Percentiles rank a stretch among this genome's conserved stretches.
These are phyloP conservation scores for Camellia sinensis DNA, from an alignment of 148 eudicot genomes.

Conservation along the genomic window DNA sequence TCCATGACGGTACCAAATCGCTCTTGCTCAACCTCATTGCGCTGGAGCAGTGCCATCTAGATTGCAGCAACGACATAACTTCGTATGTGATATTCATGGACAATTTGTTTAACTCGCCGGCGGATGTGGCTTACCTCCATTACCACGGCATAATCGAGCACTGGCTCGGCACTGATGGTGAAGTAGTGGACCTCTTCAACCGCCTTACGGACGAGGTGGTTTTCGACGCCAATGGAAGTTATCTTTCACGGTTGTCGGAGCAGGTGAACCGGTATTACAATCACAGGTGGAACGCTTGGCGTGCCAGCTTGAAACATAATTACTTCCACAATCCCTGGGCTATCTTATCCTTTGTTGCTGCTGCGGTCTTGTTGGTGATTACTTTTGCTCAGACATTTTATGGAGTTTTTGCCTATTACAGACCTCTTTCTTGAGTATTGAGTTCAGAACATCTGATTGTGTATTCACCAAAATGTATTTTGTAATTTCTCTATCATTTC, in stretches of 20 bases:
- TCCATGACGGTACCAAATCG: too few relatives aligned
- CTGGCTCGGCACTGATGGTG: conserved; percentile 38
- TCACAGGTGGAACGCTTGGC: neutral
- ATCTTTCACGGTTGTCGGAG: conserved; percentile 59
- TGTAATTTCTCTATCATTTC: too few relatives aligned
- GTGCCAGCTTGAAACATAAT: conserved; percentile 66
- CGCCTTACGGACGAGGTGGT: conserved; percentile 83
- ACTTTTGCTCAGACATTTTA: conserved; percentile 31
- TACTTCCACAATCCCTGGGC: conserved; percentile 34
- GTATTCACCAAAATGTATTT: too few relatives aligned
- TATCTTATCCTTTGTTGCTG: too few relatives aligned
- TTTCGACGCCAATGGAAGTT: conserved; percentile 75
- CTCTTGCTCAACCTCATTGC: too few relatives aligned
- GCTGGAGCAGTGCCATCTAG: conserved; percentile 55
- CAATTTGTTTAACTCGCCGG: conserved; percentile 64
- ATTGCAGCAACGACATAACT: conserved; percentile 73
- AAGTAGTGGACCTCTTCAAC: conserved; percentile 79
- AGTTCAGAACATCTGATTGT: too few relatives aligned
- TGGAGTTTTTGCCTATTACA: conserved; percentile 53
- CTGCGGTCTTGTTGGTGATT: too few relatives aligned
- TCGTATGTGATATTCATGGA: conserved; percentile 90
- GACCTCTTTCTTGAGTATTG: conserved; percentile 21
- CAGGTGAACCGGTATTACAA: conserved; percentile 28
- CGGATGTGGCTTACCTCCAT: conserved; percentile 20
- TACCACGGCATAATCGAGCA: conserved; percentile 64